Percentiles rank a stretch among this genome's conserved stretches.
These are phyloP conservation scores for Helicostylum pulchrum DNA, from an alignment of 192 early-diverging fungal genomes.

Conservation along the genomic window DNA sequence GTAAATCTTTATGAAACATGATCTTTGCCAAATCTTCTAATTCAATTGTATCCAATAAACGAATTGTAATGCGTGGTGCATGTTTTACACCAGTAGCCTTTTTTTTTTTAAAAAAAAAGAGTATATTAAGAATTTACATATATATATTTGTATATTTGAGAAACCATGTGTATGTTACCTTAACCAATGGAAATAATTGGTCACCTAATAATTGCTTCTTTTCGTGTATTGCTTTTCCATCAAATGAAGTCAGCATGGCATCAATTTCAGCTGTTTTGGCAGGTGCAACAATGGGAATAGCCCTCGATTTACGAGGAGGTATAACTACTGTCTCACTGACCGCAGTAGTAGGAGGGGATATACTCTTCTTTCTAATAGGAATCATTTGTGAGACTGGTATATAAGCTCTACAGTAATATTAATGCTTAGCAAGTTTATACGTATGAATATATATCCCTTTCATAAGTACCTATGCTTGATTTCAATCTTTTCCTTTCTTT, in stretches of 20 bases:
- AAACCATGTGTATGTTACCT: constrained; percentile 21
- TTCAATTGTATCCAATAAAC: constrained; percentile 39
- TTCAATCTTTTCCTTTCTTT: not conserved
- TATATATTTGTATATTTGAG: not conserved
- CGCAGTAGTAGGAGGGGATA: not conserved
- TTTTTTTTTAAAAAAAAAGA: not conserved
- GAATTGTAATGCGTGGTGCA: constrained; percentile 41
- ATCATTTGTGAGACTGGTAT: not conserved
- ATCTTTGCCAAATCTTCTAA: constrained; percentile 37
- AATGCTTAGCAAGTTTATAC: too few species aligned
- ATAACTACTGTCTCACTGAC: constrained; percentile 4
- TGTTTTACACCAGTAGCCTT: constrained; percentile 31
- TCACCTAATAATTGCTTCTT: constrained; percentile 43
- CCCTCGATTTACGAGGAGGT: constrained; percentile 24
- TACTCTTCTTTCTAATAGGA: not conserved
- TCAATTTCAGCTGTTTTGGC: not conserved
- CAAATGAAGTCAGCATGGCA: constrained; percentile 21
- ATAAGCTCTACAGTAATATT: not conserved
- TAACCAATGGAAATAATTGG: constrained; percentile 40
- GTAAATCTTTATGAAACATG: constrained; percentile 33
- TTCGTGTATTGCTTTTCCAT: constrained; percentile 33
- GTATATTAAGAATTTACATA: not conserved
- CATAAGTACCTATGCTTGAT: not conserved
- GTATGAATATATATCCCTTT: not conserved
- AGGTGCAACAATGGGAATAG: constrained; percentile 38